Base-by-base conservation (phyloP, 2,329 filamentous ascomycete species). In the Pseudopithomyces maydicus region DNA sequence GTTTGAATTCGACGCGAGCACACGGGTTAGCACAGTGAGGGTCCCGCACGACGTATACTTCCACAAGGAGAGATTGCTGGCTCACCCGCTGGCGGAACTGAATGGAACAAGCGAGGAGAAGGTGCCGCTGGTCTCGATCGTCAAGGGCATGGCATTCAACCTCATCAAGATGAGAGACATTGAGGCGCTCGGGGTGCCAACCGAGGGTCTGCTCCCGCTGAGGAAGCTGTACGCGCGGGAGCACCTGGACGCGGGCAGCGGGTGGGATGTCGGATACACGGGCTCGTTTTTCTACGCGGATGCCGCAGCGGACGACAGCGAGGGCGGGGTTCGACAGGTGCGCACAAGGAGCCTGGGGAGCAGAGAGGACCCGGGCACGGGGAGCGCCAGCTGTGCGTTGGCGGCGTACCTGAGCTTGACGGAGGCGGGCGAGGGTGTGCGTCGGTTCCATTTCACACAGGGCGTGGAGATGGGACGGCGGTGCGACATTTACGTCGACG, bases 91-190 rank as follows among this genome's bases (percentile, higher is more conserved):
- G 5, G 63, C 64, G 3, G 33, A 26, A 2, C 29, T 54, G 6
- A 63, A 62, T 29, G 38, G 46, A 1, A 48, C 71, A 10, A 59
- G 65, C 42, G 51, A 33, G 1, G 2, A 22, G 6, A 64, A 59
- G 0, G 65, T 68, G 4, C 71, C 72, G 7, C 55, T 78, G 4
- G 72, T 78, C 1, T 75, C 70, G 42, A 78, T 91, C 35, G 88
- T 92, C 17, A 85, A 84, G 43, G 90, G 89, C 50, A 89, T 92
- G 86, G 84, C 84, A 1, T 92, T 91, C 72, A 75, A 85, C 36
- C 82, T 90, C 29, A 79, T 88, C 12, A 74, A 82, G 57, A 78
- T 94, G 26, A 76, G 82, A 0, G 81, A 81, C 52, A 74, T 91
- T 4, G 84, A 85, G 15, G 80, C 83, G 11, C 55, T 71, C 1